phyloP scores from a whole-genome alignment of 768 basidiomycete species.

The Phallus indusiatus region DNA sequence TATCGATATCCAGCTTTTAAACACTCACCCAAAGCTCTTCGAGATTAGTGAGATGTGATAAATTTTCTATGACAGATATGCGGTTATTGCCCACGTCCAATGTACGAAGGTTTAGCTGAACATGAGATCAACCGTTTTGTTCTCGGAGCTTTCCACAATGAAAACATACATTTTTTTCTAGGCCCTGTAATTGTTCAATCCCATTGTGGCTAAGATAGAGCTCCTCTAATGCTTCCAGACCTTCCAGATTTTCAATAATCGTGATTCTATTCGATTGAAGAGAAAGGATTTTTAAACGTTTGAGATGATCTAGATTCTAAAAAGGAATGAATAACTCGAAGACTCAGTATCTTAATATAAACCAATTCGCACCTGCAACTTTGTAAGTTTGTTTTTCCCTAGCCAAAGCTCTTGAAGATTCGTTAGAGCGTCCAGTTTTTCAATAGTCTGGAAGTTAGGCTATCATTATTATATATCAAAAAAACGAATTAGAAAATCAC shows the following conservation, averaged over 20 bases:
- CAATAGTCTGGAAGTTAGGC: constrained; percentile 55
- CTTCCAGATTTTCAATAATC: constrained; percentile 73
- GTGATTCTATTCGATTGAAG: constrained; percentile 92
- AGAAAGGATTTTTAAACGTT: constrained; percentile 73
- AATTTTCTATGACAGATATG: constrained; percentile 66
- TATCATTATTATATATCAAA: not conserved
- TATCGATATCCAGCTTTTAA: not conserved
- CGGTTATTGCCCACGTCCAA: constrained; percentile 86
- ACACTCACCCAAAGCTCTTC: constrained; percentile 87
- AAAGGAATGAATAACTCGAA: not conserved
- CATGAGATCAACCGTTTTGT: not conserved
- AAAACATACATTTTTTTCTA: constrained; percentile 66
- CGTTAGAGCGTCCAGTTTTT: constrained; percentile 69
- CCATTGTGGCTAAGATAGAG: constrained; percentile 95
- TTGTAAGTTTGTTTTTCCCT: constrained; percentile 94
- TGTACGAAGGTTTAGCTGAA: constrained; percentile 62
- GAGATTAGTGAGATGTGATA: constrained; percentile 66
- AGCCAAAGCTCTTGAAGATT: constrained; percentile 92
- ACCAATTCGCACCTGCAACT: constrained; percentile 54
- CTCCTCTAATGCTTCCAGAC: constrained; percentile 68
- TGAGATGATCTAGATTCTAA: constrained; percentile 63
- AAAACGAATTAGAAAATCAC: constrained; percentile 20
- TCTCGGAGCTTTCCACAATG: not conserved
- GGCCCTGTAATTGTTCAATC: constrained; percentile 68
- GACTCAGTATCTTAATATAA: not conserved